A percentile compares a stretch with the other conserved stretches of the same genome.
Evolutionary conservation across 371 early-diverging fungal genomes (phyloP).

Genomic region (Parasitella parasitica): DNA sequence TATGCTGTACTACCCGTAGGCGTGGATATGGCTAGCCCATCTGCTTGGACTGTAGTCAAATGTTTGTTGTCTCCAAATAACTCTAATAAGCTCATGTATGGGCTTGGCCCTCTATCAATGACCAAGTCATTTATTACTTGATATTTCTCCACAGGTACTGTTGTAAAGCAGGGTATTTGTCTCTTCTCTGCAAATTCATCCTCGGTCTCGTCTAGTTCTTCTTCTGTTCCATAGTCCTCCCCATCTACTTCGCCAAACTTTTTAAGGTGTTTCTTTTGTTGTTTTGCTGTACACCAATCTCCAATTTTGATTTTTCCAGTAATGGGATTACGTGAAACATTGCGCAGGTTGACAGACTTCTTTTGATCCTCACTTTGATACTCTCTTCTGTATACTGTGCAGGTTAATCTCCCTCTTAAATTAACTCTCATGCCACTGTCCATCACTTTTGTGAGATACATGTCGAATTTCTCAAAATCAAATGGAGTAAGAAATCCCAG

Average conservation of each 20-base stretch:
- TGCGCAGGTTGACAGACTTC: constrained; percentile 31
- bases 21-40: constrained; percentile 91
- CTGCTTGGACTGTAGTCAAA: constrained; percentile 84
- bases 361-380: constrained; percentile 24
- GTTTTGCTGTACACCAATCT: constrained; percentile 34
- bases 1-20: constrained; percentile 98
- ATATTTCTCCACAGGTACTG: constrained; percentile 54
- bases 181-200: constrained; percentile 25
- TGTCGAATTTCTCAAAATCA: constrained; percentile 63
- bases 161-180: constrained; percentile 49
- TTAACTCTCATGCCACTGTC: constrained; percentile 80
- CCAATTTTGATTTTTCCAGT: constrained; percentile 51
- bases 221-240: constrained; percentile 25
- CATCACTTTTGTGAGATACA: constrained; percentile 60
- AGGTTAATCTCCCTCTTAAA: constrained; percentile 85
- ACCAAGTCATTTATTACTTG: constrained; percentile 83
- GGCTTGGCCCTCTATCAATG: constrained; percentile 88
- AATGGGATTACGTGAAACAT: constrained; percentile 41
- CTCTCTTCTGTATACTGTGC: constrained; percentile 72
- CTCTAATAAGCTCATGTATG: constrained; percentile 88
- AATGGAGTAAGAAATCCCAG: constrained; percentile 93
- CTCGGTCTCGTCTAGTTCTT: constrained; percentile 5
- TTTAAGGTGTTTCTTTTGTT: constrained; percentile 11
- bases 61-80: constrained; percentile 88
- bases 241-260: constrained; percentile 54